These are phyloP conservation scores for Populus euphratica DNA, from an alignment of 345 rosid genomes.

Conservation along the genomic window DNA sequence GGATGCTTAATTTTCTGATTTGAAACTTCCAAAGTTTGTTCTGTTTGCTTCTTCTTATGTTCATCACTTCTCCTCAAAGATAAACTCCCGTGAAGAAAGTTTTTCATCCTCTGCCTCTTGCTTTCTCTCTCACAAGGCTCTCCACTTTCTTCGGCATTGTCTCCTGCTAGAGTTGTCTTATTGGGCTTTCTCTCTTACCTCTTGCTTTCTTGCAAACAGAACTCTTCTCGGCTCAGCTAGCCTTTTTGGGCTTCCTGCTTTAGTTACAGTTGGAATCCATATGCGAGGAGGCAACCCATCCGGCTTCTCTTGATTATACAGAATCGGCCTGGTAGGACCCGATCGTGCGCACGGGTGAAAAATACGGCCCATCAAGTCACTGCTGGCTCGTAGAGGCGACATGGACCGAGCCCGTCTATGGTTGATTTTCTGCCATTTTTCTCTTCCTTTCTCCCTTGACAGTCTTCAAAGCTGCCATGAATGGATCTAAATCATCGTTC, in stretches of 20 bases:
- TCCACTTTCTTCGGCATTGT: neutral
- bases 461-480: too few relatives aligned
- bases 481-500: too few relatives aligned
- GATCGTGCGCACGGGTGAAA: too few relatives aligned
- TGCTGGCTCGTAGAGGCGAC: too few relatives aligned
- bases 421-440: too few relatives aligned
- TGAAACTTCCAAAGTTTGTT: constrained; percentile 13
- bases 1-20: constrained; percentile 30
- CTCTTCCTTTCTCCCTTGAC: too few relatives aligned
- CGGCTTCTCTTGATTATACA: too few relatives aligned
- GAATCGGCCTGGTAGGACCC: neutral
- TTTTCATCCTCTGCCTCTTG: constrained; percentile 30
- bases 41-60: neutral
- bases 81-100: constrained; percentile 17
- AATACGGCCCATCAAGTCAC: too few relatives aligned
- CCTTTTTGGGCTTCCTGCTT: neutral
- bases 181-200: constrained; percentile 12
- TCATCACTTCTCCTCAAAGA: constrained; percentile 17
- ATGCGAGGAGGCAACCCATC: neutral
- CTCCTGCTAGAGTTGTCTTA: neutral
- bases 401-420: too few relatives aligned
- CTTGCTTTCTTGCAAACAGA: constrained; percentile 20
- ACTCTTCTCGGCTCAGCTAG: constrained; percentile 21
- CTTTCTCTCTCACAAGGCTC: neutral
- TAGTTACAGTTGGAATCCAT: neutral